Conservation (phyloP, 768 basidiomycete species). For the Tulasnella sp. region DNA sequence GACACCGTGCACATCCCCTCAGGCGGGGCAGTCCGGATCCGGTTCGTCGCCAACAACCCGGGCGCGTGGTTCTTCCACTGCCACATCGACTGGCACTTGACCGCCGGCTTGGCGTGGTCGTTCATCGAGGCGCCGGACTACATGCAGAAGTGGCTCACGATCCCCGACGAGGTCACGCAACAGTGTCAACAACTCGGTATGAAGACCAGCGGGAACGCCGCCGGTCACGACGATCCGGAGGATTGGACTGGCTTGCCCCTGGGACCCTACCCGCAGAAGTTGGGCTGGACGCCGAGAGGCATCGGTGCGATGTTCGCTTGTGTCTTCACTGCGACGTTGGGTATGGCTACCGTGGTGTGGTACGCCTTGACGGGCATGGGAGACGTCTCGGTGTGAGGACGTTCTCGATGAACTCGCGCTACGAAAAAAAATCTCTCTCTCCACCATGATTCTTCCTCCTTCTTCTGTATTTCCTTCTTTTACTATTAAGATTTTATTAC, state of each 20-base stretch:
- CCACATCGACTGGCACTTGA: slow-evolving; percentile 33
- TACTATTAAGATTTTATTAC: background rate
- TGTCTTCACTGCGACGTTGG: slow-evolving; percentile 76
- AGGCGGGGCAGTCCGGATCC: slow-evolving; percentile 59
- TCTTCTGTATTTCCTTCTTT: background rate
- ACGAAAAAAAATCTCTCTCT: background rate
- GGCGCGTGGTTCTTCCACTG: slow-evolving; percentile 86
- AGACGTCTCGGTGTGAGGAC: background rate
- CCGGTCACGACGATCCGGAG: slow-evolving; percentile 60
- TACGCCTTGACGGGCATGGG: slow-evolving; percentile 44
- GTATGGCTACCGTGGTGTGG: slow-evolving; percentile 81
- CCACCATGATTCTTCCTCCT: background rate
- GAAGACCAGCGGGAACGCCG: slow-evolving; percentile 77
- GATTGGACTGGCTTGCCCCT: slow-evolving; percentile 48
- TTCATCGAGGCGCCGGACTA: slow-evolving; percentile 77
- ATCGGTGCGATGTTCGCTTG: slow-evolving; percentile 48
- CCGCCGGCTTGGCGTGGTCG: slow-evolving; percentile 75
- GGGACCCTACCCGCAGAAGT: slow-evolving; percentile 30
- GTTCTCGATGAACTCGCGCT: background rate
- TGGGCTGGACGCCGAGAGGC: slow-evolving; percentile 42
- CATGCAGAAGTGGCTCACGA: slow-evolving; percentile 51
- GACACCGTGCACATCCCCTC: slow-evolving; percentile 81
- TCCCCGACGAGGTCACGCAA: slow-evolving; percentile 59
- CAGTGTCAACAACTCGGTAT: slow-evolving; percentile 65
- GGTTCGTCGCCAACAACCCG: slow-evolving; percentile 86